Base-by-base conservation (phyloP, 2,329 filamentous ascomycete species). In the Hymenoscyphus occultus region DNA sequence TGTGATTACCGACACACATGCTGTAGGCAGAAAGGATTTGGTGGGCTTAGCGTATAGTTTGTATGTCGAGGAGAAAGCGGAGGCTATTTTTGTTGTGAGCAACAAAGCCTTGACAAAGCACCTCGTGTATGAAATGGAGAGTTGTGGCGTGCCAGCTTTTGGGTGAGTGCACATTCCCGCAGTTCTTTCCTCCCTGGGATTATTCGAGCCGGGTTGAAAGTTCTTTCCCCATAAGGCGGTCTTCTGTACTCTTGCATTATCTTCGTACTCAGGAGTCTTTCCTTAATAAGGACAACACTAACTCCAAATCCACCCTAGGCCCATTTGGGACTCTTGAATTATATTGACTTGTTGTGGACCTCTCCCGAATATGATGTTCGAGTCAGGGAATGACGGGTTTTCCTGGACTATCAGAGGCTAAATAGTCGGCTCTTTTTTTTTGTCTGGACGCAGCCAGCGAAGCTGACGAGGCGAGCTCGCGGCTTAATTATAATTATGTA, bases 91-190 rank as follows among this genome's bases (percentile, higher is more conserved):
- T 64, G 69, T 74, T 59, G 75, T 79, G 60, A 75, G 72, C 57
- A 78, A 79, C 61, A 72, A 73, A 62, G 71, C 70, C 40, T 63
- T 78, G 65, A 78, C 77, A 13, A 74, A 74, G 60, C 69, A 76
- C 59, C 71, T 78, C 19, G 77, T 79, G 12, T 77, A 77, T 68
- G 77, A 74, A 63, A 71, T 79, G 72, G 76, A 78, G 66, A 71
- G 69, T 56, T 69, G 77, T 45, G 77, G 77, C 0, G 68, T 78
- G 39, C 71, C 76, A 32, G 74, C 76, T 12, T 78, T 73, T 70
- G 76, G 76, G 6, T 35, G 35, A 35, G 35, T 35, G 5, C 9
- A 35, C 35, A 6, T 35, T 35, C 35, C 35, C 35, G 5, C 9
- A 7, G 9, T 7, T 35, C 9, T 10, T 35, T 35, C 35, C 35